Evolutionary conservation across 202 grass and related monocot species (phyloP), one percentile per base, ranked within the genome.

Genomic region (Bolboschoenoplectus hybrid): DNA sequence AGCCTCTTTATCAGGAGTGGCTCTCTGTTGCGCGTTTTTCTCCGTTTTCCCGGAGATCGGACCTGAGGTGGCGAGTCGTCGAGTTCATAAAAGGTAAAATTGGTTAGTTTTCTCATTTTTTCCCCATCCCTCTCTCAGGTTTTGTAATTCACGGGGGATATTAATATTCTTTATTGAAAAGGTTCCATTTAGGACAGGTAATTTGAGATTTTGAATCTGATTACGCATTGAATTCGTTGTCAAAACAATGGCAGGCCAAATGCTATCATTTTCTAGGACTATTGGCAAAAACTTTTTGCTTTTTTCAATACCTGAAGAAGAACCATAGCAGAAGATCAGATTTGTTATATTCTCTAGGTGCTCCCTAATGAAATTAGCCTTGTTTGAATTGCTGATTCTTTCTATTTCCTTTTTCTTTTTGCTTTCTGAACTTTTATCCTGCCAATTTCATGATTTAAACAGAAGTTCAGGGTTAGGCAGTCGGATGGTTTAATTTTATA

Each of bases 1-100:
- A 82, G 58, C 12, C 36, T 79, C 34, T 78, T 53, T 53, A 55
- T 36, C 32, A 35, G 72, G 72, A 34, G 11, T 7, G 26, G 72
- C 6, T 74, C 45, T 74, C 70, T 81, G 50, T 41, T 80, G 38
- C 43, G 41, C 74, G 14, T 55, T 88, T 35, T 12, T 17, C 81
- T 70, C 70, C 67, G 88, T 88, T 82, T 61, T 80, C 13, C 40
- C 9, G 47, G 64, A 72, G 71, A 63, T 74, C 46, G 20, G 74
- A 61, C 73, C 63, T 67, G 38, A 50, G 67, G 47, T 81, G n/a
- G 77, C 26, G 47, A 82, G 46, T 63, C 45, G 36, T 43, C 43
- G 52, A 14, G 35, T 81, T 74, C 77, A 55, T 87, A 16, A 68
- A 65, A 83, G 86, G 86, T 26, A 26, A 26, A 26, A 26, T 83